Evolutionary conservation across 2,329 filamentous ascomycete species (phyloP), one percentile per base, ranked within the genome.

Genomic region (Rhynchosporium graminicola): DNA sequence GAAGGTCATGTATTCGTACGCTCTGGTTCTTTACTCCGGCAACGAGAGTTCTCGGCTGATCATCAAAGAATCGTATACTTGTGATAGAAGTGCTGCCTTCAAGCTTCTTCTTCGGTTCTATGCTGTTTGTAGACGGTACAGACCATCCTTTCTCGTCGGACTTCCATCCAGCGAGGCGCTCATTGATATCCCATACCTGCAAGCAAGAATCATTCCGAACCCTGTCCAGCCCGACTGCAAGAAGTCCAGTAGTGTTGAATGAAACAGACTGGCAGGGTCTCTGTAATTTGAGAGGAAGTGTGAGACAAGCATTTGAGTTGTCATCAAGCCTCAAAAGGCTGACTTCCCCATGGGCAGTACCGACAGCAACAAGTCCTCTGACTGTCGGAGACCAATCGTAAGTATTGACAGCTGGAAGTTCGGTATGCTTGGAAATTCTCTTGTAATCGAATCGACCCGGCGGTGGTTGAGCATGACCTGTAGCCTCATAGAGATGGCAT

Each of bases 121-220:
- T 51, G 28, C 67, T 61, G 13, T 60, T 64, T 56, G 69, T 65
- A 38, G 61, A 56, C 29, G 70, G 63, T 15, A 68, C 65, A 15
- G 57, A 67, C 72, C 72, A 86, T 29, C 85, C 85, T 38, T 76
- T 76, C 26, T 75, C 74, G 15, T 74, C 76, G 40, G 78, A 73
- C 68, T 80, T 80, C 74, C 82, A 77, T 48, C 75, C 79, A 26
- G 80, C 82, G 54, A 86, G 79, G 45, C 85, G 71, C 65, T 73
- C 84, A 68, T 84, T 88, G 60, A 92, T 82, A 74, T 96, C 90
- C 84, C 90, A 95, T 36, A 95, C 87, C 70, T 94, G 91, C 55
- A 96, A 80, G 69, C 89, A 92, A 66, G 89, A 85, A 72, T 95
- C 91, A 75, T 91, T 92, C 38, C 91, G 84, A 29, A 93, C 90